These are phyloP conservation scores for Ceratobasidium sp. DNA, from an alignment of 1,284 basidiomycete species.

Conservation along the genomic window DNA sequence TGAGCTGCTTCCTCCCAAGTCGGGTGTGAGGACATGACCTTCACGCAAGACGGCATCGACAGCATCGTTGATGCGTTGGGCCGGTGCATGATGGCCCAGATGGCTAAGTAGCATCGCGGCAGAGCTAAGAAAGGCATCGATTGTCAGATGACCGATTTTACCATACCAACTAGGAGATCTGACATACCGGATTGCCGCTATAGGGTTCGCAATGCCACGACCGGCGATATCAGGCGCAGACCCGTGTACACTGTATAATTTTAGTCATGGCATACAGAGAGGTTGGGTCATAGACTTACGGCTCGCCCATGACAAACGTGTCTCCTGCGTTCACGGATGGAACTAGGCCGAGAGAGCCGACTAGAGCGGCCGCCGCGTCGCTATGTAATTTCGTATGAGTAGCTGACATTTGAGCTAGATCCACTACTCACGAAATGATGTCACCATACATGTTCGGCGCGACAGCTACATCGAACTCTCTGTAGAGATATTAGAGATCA, in stretches of 20 bases:
- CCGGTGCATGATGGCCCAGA: constrained; percentile 83
- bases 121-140: constrained; percentile 55
- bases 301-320: constrained; percentile 90
- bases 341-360: constrained; percentile 95
- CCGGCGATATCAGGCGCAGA: constrained; percentile 73
- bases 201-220: constrained; percentile 77
- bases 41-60: constrained; percentile 86
- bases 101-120: constrained; percentile 92
- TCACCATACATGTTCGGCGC: constrained; percentile 99
- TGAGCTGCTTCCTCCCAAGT: constrained; percentile 85
- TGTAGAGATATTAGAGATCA: constrained; percentile 47
- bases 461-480: constrained; percentile 90
- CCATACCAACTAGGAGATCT: neutral
- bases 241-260: constrained; percentile 83
- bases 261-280: neutral
- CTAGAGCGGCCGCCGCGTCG: constrained; percentile 96
- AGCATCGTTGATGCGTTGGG: constrained; percentile 86
- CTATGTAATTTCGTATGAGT: constrained; percentile 53
- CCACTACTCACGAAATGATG: constrained; percentile 87
- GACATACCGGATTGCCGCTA: constrained; percentile 83
- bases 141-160: neutral
- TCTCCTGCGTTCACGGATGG: constrained; percentile 97
- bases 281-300: constrained; percentile 18
- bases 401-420: neutral
- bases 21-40: constrained; percentile 83